Conservation (phyloP, 2,329 filamentous ascomycete genomes). For the Cordyceps cicadae region DNA sequence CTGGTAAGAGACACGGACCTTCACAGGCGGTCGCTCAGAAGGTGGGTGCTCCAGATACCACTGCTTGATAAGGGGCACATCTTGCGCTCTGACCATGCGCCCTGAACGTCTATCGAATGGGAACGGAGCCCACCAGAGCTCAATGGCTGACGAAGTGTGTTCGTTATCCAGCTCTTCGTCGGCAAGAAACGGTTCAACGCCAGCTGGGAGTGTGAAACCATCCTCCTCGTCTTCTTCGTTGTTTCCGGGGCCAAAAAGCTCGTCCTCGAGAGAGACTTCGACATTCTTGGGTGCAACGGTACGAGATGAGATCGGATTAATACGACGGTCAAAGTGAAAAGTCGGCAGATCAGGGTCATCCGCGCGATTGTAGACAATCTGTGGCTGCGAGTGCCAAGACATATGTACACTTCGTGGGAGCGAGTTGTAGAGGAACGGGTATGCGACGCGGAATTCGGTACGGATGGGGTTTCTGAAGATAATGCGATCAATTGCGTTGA, state of each 20-base stretch:
- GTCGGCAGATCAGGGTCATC: constrained; percentile 86
- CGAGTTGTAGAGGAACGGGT: constrained; percentile 93
- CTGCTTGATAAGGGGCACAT: constrained; percentile 94
- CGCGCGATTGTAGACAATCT: constrained; percentile 80
- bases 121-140: constrained; percentile 96
- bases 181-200: constrained; percentile 77
- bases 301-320: constrained; percentile 94
- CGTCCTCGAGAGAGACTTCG: constrained; percentile 85
- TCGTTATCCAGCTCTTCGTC: constrained; percentile 84
- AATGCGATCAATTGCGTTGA: constrained; percentile 98
- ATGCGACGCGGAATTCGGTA: constrained; percentile 92
- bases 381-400: constrained; percentile 88
- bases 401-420: constrained; percentile 88
- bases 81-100: constrained; percentile 91
- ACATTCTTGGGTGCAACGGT: constrained; percentile 91
- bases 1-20: constrained; percentile 96
- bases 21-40: constrained; percentile 76
- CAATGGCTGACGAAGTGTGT: constrained; percentile 84
- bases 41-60: constrained; percentile 98
- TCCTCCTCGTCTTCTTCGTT: constrained; percentile 69
- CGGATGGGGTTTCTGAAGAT: constrained; percentile 94
- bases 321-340: constrained; percentile 96
- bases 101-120: constrained; percentile 92
- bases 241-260: constrained; percentile 76
- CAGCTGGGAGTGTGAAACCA: constrained; percentile 72